Conservation (phyloP, 169 alveolate species). For the Prorocentrum cordatum region DNA sequence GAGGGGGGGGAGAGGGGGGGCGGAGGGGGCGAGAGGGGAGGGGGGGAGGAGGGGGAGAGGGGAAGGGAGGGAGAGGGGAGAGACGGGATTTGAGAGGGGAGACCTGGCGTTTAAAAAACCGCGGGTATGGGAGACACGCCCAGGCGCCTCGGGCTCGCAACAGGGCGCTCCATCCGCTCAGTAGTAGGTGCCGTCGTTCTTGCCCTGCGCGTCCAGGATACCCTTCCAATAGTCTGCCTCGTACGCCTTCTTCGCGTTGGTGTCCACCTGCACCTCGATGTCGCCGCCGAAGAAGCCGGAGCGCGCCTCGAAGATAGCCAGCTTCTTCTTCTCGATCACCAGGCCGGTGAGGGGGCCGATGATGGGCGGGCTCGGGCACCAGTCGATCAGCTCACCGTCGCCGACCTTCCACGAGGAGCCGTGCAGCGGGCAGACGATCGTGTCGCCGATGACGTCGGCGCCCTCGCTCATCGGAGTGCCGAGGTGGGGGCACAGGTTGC, state of each 20-base stretch:
- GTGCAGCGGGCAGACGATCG: constrained; percentile 52
- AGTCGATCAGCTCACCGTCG: constrained; percentile 40
- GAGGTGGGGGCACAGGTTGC: constrained; percentile 68
- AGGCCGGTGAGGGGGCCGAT: constrained; percentile 48
- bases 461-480: constrained; percentile 68
- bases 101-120: too few relatives aligned
- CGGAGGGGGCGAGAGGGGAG: too few relatives aligned
- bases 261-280: constrained; percentile 53
- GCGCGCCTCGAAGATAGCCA: constrained; percentile 40
- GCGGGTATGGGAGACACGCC: too few relatives aligned
- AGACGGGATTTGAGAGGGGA: too few relatives aligned
- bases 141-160: too few relatives aligned
- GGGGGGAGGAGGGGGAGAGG: too few relatives aligned
- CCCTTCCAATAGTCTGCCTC: constrained; percentile 70
- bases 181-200: constrained; percentile 70
- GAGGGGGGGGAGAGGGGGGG: too few relatives aligned
- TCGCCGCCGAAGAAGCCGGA: constrained; percentile 25
- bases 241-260: constrained; percentile 64
- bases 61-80: too few relatives aligned
- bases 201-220: constrained; percentile 71
- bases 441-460: constrained; percentile 44
- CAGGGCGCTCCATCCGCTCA: too few relatives aligned
- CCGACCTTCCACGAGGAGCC: constrained; percentile 50
- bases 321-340: constrained; percentile 46
- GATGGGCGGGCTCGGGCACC: constrained; percentile 48